Conservation (phyloP, 306 rosid genomes). For the Vigna trinervia region DNA sequence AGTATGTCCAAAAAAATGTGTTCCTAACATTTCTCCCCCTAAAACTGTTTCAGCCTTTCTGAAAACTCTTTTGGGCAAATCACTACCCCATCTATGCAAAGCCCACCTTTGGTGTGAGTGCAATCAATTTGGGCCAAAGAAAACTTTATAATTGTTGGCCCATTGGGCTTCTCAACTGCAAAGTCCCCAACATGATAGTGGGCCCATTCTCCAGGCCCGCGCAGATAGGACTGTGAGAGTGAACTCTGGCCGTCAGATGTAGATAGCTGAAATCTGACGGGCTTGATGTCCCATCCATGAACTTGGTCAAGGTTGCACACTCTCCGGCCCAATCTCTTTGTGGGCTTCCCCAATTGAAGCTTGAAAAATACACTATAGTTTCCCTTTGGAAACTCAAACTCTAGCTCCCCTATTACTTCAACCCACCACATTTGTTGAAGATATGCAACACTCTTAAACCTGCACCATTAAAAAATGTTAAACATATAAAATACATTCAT, state of each 20-base stretch:
- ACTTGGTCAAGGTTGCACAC: constrained; percentile 64
- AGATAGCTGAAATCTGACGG: constrained; percentile 71
- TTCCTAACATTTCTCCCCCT: background rate
- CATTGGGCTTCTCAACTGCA: constrained; percentile 40
- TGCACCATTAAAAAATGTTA: constrained; percentile 30
- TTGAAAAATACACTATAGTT: constrained; percentile 66
- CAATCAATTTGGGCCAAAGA: constrained; percentile 93
- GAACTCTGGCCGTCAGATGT: constrained; percentile 72
- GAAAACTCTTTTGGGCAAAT: constrained; percentile 55
- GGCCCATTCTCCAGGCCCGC: constrained; percentile 63
- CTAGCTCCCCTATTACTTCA: constrained; percentile 75
- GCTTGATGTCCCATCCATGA: constrained; percentile 89
- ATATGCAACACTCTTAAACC: constrained; percentile 77
- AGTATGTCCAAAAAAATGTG: too few species aligned
- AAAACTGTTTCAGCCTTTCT: constrained; percentile 37
- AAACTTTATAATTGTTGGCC: constrained; percentile 57
- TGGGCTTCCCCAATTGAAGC: constrained; percentile 73
- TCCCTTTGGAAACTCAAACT: constrained; percentile 77
- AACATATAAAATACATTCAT: background rate
- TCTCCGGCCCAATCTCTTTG: constrained; percentile 62
- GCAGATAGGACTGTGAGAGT: constrained; percentile 54
- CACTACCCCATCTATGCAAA: constrained; percentile 71
- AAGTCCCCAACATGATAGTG: constrained; percentile 75
- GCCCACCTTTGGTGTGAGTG: constrained; percentile 93
- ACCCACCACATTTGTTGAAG: constrained; percentile 96